Conservation (phyloP, 202 grass and related monocot species). For the Schoenoplectus tabernaemontani region DNA sequence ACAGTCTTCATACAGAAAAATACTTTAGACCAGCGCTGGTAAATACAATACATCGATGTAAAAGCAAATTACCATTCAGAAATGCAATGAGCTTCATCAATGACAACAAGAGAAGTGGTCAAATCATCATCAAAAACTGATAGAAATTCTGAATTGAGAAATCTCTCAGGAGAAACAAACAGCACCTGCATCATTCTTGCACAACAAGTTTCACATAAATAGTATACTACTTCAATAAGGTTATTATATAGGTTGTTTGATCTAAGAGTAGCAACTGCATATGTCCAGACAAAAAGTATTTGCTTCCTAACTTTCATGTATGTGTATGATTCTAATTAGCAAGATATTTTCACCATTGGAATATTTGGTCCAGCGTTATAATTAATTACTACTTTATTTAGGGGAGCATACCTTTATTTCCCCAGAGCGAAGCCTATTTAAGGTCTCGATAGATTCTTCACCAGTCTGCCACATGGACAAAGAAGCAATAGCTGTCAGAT, state of each 20-base stretch:
- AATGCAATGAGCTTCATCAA: constrained; percentile 99
- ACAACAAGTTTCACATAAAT: constrained; percentile 10
- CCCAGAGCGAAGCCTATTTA: constrained; percentile 51
- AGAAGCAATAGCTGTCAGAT: constrained; percentile 14
- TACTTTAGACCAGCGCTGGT: not conserved
- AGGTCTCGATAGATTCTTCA: constrained; percentile 59
- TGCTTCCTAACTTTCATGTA: not conserved
- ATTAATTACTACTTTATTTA: not conserved
- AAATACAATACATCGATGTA: not conserved
- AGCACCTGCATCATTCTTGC: constrained; percentile 55
- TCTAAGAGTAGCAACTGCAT: not conserved
- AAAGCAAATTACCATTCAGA: constrained; percentile 85
- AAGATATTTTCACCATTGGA: not conserved
- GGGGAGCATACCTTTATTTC: constrained; percentile 63
- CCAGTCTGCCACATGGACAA: constrained; percentile 34
- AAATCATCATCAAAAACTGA: constrained; percentile 53
- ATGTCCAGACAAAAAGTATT: not conserved
- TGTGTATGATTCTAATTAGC: not conserved
- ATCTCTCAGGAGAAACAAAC: constrained; percentile 96
- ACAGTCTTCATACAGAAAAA: not conserved
- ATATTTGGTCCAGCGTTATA: not conserved
- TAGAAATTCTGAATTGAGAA: constrained; percentile 84
- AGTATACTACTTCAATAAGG: not conserved
- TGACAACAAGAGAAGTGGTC: constrained; percentile 75
- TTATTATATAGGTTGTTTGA: not conserved